phyloP scores from a whole-genome alignment of 2,329 filamentous ascomycete genomes.

The Neofusicoccum kwambonambiense region DNA sequence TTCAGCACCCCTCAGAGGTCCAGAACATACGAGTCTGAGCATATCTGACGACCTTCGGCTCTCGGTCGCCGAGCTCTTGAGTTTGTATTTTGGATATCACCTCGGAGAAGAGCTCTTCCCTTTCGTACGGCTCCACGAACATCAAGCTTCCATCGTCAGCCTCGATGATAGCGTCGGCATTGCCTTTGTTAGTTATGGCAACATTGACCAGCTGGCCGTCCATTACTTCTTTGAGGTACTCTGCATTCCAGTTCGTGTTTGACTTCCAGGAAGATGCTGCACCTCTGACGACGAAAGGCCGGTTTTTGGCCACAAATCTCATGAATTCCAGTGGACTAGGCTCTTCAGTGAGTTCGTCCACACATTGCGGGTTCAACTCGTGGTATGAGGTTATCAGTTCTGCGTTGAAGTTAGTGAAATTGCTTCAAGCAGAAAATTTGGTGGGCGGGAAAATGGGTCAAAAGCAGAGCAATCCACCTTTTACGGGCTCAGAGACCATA shows the following conservation, averaged over 20 bases:
- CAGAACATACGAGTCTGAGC: slow-evolving; percentile 66
- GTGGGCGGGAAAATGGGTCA: no score
- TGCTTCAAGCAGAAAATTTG: no score
- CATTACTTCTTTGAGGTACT: slow-evolving; percentile 59
- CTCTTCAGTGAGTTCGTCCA: slow-evolving; percentile 62
- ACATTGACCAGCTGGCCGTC: slow-evolving; percentile 64
- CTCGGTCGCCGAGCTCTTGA: slow-evolving; percentile 47
- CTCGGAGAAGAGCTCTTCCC: slow-evolving; percentile 58
- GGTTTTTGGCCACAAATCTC: slow-evolving; percentile 71
- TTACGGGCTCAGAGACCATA: no score
- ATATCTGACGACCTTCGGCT: slow-evolving; percentile 46
- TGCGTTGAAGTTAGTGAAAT: slow-evolving; percentile 15
- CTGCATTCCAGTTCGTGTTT: slow-evolving; percentile 59
- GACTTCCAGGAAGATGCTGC: slow-evolving; percentile 66
- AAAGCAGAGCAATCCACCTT: no score
- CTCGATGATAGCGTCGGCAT: slow-evolving; percentile 62
- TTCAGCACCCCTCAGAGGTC: not conserved
- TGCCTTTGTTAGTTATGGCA: slow-evolving; percentile 70
- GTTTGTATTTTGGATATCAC: slow-evolving; percentile 62
- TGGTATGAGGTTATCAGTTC: slow-evolving; percentile 68
- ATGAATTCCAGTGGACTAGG: slow-evolving; percentile 78
- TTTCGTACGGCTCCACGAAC: slow-evolving; percentile 73
- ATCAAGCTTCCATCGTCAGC: slow-evolving; percentile 50
- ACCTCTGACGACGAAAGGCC: slow-evolving; percentile 69
- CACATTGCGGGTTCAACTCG: slow-evolving; percentile 62